These are phyloP conservation scores for Inga leiocalycina DNA, from an alignment of 306 rosid species.

Conservation along the genomic window DNA sequence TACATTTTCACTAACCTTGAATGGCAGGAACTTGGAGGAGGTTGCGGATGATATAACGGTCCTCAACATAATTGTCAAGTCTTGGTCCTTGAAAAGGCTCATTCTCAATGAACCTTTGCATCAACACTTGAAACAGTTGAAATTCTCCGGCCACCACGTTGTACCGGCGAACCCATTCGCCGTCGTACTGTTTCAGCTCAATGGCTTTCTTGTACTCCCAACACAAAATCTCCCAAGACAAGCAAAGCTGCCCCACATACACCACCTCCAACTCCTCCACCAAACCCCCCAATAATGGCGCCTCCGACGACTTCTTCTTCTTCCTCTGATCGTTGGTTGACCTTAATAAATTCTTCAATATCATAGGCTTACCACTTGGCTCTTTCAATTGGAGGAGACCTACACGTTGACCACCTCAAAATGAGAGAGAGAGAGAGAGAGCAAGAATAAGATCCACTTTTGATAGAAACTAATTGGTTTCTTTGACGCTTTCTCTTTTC, in stretches of 20 bases:
- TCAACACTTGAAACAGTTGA: constrained; percentile 66
- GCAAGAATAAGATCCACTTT: constrained; percentile 6
- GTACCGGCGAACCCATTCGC: constrained; percentile 41
- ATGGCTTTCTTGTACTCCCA: constrained; percentile 69
- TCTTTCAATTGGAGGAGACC: constrained; percentile 72
- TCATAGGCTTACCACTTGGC: constrained; percentile 31
- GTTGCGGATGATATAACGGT: constrained; percentile 52
- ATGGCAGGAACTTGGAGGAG: constrained; percentile 72
- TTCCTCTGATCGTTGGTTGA: constrained; percentile 42
- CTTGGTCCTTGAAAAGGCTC: constrained; percentile 72
- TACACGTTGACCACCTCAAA: constrained; percentile 26
- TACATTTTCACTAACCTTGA: constrained; percentile 41
- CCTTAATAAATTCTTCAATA: constrained; percentile 46
- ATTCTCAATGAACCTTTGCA: constrained; percentile 70
- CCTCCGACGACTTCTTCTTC: constrained; percentile 28
- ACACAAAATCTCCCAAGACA: constrained; percentile 83
- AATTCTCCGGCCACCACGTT: constrained; percentile 68
- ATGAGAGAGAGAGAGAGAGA: background rate
- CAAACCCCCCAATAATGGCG: constrained; percentile 35
- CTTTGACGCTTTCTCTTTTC: background rate
- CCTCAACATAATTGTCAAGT: constrained; percentile 57
- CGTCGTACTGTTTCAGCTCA: constrained; percentile 47
- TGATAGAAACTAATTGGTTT: background rate
- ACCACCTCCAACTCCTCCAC: constrained; percentile 68
- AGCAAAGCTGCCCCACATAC: constrained; percentile 79